phyloP scores from a whole-genome alignment of 805 yeast genomes.

The Barnettozyma siamensis region DNA sequence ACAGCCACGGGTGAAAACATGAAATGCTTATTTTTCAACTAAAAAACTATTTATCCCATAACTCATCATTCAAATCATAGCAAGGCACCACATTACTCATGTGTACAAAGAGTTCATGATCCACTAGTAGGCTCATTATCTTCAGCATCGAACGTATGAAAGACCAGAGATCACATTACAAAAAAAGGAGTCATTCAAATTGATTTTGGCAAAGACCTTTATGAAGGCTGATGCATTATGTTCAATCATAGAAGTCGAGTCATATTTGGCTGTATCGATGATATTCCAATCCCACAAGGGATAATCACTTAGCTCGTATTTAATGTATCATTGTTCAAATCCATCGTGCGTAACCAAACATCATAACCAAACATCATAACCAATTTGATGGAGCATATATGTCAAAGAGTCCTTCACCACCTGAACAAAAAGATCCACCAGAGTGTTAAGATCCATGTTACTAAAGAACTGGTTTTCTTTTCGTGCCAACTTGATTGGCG shows the following conservation, averaged over 20 bases:
- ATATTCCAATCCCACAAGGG: slow-evolving; percentile 93
- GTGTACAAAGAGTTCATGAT: slow-evolving; percentile 49
- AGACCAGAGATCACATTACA: slow-evolving; percentile 72
- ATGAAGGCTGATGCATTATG: slow-evolving; percentile 43
- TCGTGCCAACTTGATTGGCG: slow-evolving; percentile 19
- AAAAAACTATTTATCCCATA: slow-evolving; percentile 73
- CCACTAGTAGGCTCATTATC: slow-evolving; percentile 45
- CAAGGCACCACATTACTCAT: slow-evolving; percentile 79
- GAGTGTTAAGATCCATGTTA: slow-evolving; percentile 88
- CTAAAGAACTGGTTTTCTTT: slow-evolving; percentile 59
- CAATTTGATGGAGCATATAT: too few species aligned
- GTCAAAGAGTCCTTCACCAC: too few species aligned
- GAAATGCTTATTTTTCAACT: slow-evolving; percentile 64
- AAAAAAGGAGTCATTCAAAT: slow-evolving; percentile 47
- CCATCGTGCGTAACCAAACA: too few species aligned
- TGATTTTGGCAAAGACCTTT: slow-evolving; percentile 50
- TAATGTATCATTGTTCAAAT: too few species aligned
- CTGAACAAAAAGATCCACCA: slow-evolving; percentile 79
- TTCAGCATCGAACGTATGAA: slow-evolving; percentile 72
- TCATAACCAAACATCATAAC: too few species aligned
- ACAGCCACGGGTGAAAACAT: slow-evolving; percentile 82
- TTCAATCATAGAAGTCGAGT: slow-evolving; percentile 67
- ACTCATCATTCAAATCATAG: slow-evolving; percentile 78
- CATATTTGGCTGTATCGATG: slow-evolving; percentile 72
- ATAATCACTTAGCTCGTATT: slow-evolving; percentile 36